Evolutionary conservation across 495 filamentous ascomycete species (phyloP), one percentile per base, ranked within the genome.

Genomic region (Neurospora sp.): DNA sequence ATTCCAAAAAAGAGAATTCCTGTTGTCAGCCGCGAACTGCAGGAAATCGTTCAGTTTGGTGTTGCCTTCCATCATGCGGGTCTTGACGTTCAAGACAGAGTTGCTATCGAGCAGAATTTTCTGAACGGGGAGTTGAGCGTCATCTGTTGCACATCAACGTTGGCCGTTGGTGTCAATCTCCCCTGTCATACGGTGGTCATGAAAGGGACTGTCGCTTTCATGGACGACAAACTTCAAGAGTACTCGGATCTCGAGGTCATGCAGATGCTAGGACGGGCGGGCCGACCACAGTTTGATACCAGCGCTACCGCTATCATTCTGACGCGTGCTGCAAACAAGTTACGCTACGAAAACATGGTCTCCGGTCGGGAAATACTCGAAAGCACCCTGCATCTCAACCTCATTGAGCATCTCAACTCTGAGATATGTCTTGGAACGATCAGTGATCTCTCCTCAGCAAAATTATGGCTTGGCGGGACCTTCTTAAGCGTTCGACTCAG

Each of bases 231-330:
- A 80, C 88, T 90, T 71, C 80, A 83, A 20, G 94, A 99, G 79
- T 97, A 96, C 76, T 90, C 93, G 0, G 95, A 98, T 79, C 84
- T 99, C 20, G 96, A 99, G 76, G 88, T 99, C 74, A 98, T 97
- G 93, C 96, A 99, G 79, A 99, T 99, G 96, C 87, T 98, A 39
- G 96, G 96, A 31, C 91, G 96, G 70, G 95, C 96, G 42, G 96
- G 96, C 0, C 87, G 96, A 4, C 96, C 96, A 3, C 96, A 99
- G 81, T 99, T 97, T 75, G 96, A 97, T 74, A 86, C 92, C 69
- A 93, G 84, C 76, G 95, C 93, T 23, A 88, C 90, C 31, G 96
- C 93, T 12, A 91, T 97, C 35, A 97, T 99, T 71, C 88, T 99
- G 82, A 97, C 96, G 0, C 87, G 89, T 35, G 84, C 83, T 11